Evolutionary conservation across 2,329 filamentous ascomycete genomes (phyloP).

Genomic region (Fusarium chaquense): DNA sequence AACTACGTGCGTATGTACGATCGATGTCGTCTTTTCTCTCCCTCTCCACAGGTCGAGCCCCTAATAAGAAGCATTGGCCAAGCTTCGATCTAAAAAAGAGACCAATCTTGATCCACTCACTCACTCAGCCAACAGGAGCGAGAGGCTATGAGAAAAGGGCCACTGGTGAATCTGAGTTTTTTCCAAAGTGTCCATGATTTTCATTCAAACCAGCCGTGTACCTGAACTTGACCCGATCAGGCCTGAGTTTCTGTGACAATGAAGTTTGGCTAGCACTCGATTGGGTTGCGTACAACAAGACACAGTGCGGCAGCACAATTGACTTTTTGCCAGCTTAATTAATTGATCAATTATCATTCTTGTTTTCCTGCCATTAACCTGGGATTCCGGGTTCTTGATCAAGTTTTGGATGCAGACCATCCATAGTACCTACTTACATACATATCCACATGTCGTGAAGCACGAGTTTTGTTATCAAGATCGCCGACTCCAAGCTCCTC

Average conservation of each 20-base stretch:
- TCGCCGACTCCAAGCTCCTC: conserved; percentile 19
- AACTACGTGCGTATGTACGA: not conserved
- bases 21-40: not conserved
- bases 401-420: conserved; percentile 28
- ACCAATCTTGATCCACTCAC: conserved; percentile 21
- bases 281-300: conserved; percentile 8
- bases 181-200: conserved; percentile 31
- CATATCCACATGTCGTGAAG: conserved; percentile 27
- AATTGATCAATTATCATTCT: conserved; percentile 7
- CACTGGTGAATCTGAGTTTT: conserved; percentile 7
- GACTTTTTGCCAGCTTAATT: not conserved
- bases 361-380: conserved; percentile 1
- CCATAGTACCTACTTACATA: not conserved
- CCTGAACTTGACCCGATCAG: conserved; percentile 43
- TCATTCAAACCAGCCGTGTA: conserved; percentile 31
- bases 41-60: conserved; percentile 28
- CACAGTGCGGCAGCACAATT: conserved; percentile 27
- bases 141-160: conserved; percentile 2
- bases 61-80: conserved; percentile 40
- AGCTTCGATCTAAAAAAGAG: conserved; percentile 44
- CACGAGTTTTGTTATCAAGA: conserved; percentile 27
- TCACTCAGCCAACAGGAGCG: conserved; percentile 10
- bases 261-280: conserved; percentile 18
- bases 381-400: conserved; percentile 17
- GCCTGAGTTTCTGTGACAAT: conserved; percentile 33